A percentile compares a stretch with the other conserved stretches of the same genome.
These are phyloP conservation scores for Grifola frondosa DNA, from an alignment of 1,284 basidiomycete genomes.

Conservation along the genomic window DNA sequence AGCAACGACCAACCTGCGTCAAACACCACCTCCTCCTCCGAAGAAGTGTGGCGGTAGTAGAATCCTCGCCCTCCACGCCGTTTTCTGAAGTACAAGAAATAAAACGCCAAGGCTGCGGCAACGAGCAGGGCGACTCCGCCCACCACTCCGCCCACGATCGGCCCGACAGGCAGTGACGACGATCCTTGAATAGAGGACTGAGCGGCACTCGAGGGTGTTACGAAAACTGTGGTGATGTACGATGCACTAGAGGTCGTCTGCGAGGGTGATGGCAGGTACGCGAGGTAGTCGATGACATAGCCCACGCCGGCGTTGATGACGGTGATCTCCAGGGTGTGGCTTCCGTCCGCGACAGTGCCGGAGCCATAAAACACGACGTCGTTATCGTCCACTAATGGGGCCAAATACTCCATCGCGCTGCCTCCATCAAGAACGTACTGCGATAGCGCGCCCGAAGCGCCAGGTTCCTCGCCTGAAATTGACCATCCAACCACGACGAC, in stretches of 20 bases:
- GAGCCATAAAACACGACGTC: slow-evolving; percentile 18
- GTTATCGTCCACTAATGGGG: slow-evolving; percentile 10
- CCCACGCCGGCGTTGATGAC: slow-evolving; percentile 6
- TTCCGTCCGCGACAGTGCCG: slow-evolving; percentile 8
- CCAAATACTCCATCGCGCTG: slow-evolving; percentile 16
- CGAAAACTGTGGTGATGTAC: slow-evolving; percentile 19
- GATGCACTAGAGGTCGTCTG: slow-evolving; percentile 9
- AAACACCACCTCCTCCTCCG: slow-evolving; percentile 5
- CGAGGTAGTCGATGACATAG: slow-evolving; percentile 7
- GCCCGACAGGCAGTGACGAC: slow-evolving; percentile 9
- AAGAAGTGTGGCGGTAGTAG: slow-evolving; percentile 9
- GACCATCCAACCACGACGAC: too few species aligned
- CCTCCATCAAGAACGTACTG: slow-evolving; percentile 19
- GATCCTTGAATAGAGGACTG: neutral
- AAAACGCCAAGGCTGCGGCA: slow-evolving; percentile 13
- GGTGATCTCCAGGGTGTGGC: slow-evolving; percentile 20
- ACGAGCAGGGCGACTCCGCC: slow-evolving; percentile 20
- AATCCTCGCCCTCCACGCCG: slow-evolving; percentile 9
- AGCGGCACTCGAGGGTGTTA: slow-evolving; percentile 12
- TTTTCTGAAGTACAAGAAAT: slow-evolving; percentile 14
- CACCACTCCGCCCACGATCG: slow-evolving; percentile 19
- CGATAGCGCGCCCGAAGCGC: slow-evolving; percentile 14
- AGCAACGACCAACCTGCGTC: slow-evolving; percentile 10
- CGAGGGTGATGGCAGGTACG: slow-evolving; percentile 1
- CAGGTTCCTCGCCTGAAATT: too few species aligned